A percentile compares a stretch with the other conserved stretches of the same genome.
phyloP scores from a whole-genome alignment of 805 yeast genomes.

The Yarrowia alimentaria region DNA sequence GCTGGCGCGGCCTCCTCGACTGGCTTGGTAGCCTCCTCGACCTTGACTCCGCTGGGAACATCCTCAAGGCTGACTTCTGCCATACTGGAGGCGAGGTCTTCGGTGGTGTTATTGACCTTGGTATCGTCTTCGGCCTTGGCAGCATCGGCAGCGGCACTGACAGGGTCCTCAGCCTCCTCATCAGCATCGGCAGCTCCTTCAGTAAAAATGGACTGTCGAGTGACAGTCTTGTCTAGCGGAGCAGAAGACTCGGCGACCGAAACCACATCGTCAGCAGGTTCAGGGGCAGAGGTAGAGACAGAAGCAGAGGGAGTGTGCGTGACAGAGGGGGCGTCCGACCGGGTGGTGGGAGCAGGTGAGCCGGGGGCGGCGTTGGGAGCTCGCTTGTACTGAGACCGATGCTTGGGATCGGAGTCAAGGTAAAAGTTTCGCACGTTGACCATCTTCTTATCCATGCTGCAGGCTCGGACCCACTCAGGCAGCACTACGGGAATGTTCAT shows the following conservation, averaged over 20 bases:
- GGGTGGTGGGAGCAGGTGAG: too few species aligned
- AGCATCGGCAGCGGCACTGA: conserved; percentile 2
- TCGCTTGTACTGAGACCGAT: conserved; percentile 29
- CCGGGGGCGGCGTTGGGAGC: conserved; percentile 8
- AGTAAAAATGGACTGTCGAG: conserved; percentile 14
- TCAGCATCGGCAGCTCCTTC: conserved; percentile 25
- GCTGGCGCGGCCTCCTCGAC: conserved; percentile 5
- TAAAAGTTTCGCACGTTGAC: conserved; percentile 85
- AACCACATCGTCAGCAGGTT: conserved; percentile 8
- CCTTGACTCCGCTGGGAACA: conserved; percentile 9
- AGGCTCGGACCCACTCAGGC: conserved; percentile 96
- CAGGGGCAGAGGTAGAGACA: conserved; percentile 28
- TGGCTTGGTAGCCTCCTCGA: conserved; percentile 1
- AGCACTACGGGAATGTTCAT: conserved; percentile 89
- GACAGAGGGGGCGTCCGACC: conserved; percentile 31
- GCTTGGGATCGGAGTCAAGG: conserved; percentile 41
- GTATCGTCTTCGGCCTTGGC: too few species aligned
- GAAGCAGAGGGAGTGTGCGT: conserved; percentile 32
- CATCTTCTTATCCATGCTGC: conserved; percentile 81
- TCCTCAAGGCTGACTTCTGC: conserved; percentile 13
- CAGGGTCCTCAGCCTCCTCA: conserved; percentile 29
- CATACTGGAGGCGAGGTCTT: too few species aligned
- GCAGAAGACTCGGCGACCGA: too few species aligned
- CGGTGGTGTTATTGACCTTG: too few species aligned
- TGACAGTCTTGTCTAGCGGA: too few species aligned